Evolutionary conservation across 305 asterid genomes (phyloP).

Genomic region (Solanum chacoense): DNA sequence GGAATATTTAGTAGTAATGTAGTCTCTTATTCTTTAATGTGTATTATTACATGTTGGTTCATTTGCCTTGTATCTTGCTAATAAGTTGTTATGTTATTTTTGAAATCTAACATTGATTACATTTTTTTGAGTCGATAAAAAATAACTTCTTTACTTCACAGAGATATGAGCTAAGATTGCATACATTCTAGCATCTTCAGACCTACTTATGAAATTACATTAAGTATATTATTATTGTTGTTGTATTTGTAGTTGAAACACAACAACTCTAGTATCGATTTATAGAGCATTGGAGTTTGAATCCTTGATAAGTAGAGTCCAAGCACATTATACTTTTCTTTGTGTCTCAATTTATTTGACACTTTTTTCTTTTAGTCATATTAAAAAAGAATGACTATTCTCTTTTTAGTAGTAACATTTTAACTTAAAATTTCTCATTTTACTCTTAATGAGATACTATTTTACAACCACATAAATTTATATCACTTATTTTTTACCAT

Average conservation of each 20-base stretch:
- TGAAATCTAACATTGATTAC: not conserved
- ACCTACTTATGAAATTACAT: not conserved
- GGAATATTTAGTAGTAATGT: not conserved
- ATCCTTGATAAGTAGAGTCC: not conserved
- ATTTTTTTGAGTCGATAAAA: not conserved
- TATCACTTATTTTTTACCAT: not conserved
- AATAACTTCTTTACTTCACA: not conserved
- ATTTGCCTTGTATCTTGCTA: not conserved
- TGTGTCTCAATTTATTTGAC: not conserved
- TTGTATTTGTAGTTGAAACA: not conserved
- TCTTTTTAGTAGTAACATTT: not conserved
- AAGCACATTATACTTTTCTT: not conserved
- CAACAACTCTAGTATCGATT: not conserved
- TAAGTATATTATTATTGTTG: not conserved
- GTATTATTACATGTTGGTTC: not conserved
- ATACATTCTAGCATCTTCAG: not conserved
- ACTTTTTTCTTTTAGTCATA: not conserved
- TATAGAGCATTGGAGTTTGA: not conserved
- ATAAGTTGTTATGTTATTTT: not conserved
- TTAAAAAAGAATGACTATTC: not conserved
- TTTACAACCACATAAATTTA: not conserved
- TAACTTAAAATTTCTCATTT: not conserved
- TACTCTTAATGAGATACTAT: not conserved
- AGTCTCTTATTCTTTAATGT: not conserved
- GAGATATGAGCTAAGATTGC: not conserved